Evolutionary conservation across 768 basidiomycete species (phyloP), one percentile per base, ranked within the genome.

Genomic region (Mycena maculata): DNA sequence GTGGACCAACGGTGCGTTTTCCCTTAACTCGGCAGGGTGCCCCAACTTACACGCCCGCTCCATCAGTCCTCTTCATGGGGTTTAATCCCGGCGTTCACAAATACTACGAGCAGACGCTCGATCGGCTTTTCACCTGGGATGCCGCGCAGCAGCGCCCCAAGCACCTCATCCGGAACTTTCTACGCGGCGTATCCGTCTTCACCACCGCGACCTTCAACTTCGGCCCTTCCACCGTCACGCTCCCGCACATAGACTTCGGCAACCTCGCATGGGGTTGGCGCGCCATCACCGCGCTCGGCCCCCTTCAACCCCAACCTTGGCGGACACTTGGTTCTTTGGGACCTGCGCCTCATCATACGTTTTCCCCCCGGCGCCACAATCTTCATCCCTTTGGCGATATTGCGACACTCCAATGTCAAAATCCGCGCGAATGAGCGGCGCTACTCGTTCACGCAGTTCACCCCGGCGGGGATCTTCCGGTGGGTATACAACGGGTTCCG

Each of bases 401-500:
- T 58, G 15, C 44, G 57, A 2, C 68, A 70, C 54, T 70, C 69
- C 12, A 70, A 70, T 53, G 20, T 53, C 8, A 28, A 22, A 9
- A 67, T 70, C n/a, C 52, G n/a, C 22, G 42, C 22, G 10, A 4
- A n/a, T 18, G 65, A 70, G 23, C 27, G 22, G 11, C 52, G 65
- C 3, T 66, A 27, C 45, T 70, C 69, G 1, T 60, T 70, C 36
- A 70, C 65, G 8, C 65, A 67, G 36, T 67, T 50, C 27, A 65
- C 68, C 2, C n/a, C 68, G 4, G 68, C 44, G 11, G 47, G 63
- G 11, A 25, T 69, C 20, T 53, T 65, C n/a, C 45, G 63, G 4
- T 69, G 55, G 55, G 68, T 69, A n/a, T 33, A 66, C 27, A 61
- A 70, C 38, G 60, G 60, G 3, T 71, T 67, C 49, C 49, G 55